Evolutionary conservation across 495 filamentous ascomycete genomes (phyloP).

Genomic region (Trichocladium uniseriatum): DNA sequence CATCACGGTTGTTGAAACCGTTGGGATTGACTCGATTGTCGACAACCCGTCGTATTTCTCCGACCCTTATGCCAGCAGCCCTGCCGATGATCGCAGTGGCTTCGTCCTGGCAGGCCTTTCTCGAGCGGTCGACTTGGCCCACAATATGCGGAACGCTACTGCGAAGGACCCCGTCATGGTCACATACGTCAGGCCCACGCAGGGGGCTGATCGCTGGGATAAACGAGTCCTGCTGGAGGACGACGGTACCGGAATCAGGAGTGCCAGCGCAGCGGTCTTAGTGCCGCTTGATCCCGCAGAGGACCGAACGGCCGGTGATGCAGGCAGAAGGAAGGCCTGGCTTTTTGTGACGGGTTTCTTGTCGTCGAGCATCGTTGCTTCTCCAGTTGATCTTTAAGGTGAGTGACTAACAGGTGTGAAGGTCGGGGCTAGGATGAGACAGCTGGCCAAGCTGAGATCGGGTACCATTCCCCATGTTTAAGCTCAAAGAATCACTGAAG

Average conservation of each 20-base stretch:
- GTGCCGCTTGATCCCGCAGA: conserved; percentile 39
- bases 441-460: too few relatives aligned
- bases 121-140: conserved; percentile 28
- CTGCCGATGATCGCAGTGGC: conserved; percentile 45
- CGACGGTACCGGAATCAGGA: conserved; percentile 44
- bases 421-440: too few relatives aligned
- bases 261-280: conserved; percentile 44
- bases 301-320: conserved; percentile 19
- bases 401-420: too few relatives aligned
- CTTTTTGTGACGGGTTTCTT: conserved; percentile 51
- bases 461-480: too few relatives aligned
- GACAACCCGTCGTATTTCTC: conserved; percentile 52
- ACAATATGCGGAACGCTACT: conserved; percentile 27
- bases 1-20: conserved; percentile 34
- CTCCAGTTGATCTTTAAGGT: conserved; percentile 42
- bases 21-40: conserved; percentile 36
- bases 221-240: conserved; percentile 48
- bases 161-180: conserved; percentile 40
- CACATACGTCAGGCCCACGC: conserved; percentile 31
- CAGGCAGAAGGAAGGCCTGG: conserved; percentile 40
- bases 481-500: too few relatives aligned
- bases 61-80: conserved; percentile 40
- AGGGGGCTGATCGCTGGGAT: conserved; percentile 24
- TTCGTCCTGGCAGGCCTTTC: conserved; percentile 45
- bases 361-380: conserved; percentile 43